Conservation (phyloP, 1,284 basidiomycete genomes). For the Athelia psychrophila region DNA sequence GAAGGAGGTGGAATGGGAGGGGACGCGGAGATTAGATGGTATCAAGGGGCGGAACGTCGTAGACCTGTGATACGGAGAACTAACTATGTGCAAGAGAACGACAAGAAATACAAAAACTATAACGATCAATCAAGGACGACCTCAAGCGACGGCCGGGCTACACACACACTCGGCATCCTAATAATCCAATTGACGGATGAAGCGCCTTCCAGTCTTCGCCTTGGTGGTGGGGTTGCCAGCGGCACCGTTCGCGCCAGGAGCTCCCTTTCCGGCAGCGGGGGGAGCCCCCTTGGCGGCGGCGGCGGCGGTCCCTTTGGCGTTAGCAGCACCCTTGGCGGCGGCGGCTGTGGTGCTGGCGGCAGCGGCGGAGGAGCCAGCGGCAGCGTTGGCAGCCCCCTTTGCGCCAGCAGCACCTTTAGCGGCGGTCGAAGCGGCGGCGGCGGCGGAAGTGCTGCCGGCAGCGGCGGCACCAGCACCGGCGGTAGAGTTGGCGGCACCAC, state of each 20-base stretch:
- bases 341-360: constrained; percentile 13
- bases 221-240: constrained; percentile 8
- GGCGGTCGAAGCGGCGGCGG: constrained; percentile 6
- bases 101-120: neutral
- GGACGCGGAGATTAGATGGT: neutral
- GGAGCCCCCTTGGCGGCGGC: constrained; percentile 11
- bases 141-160: neutral
- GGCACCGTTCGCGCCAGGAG: constrained; percentile 6
- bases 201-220: constrained; percentile 11
- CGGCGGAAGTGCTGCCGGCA: constrained; percentile 23
- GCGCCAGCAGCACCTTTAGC: constrained; percentile 8
- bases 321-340: constrained; percentile 9
- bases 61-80: no score
- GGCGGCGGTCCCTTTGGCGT: constrained; percentile 9
- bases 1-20: neutral
- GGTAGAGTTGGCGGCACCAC: neutral
- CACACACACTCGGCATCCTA: neutral
- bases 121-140: neutral
- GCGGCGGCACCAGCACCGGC: constrained; percentile 34
- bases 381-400: no score
- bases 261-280: constrained; percentile 8
- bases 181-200: constrained; percentile 1
- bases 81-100: no score
- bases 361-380: constrained; percentile 15
- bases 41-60: no score